Evolutionary conservation across 805 yeast genomes (phyloP).

Genomic region (Zygosaccharomyces bisporus): DNA sequence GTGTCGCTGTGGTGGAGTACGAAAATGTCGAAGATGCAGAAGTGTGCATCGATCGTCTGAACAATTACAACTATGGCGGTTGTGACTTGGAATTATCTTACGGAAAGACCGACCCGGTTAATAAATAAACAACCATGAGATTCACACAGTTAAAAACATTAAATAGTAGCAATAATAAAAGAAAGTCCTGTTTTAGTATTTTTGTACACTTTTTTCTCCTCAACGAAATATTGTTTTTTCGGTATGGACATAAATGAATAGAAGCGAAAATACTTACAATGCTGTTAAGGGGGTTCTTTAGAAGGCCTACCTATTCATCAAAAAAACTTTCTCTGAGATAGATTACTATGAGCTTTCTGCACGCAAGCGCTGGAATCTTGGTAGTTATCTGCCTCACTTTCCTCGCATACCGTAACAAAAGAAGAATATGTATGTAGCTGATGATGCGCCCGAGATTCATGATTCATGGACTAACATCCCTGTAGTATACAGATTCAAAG

Average conservation of each 20-base stretch:
- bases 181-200: slow-evolving; percentile 1
- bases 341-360: slow-evolving; percentile 1
- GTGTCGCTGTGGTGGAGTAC: slow-evolving; percentile 82
- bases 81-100: slow-evolving; percentile 65
- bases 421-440: slow-evolving; percentile 17
- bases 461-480: slow-evolving; percentile 1
- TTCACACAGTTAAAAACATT: neutral
- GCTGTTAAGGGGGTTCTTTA: neutral
- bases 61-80: slow-evolving; percentile 81
- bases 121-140: neutral
- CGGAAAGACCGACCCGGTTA: slow-evolving; percentile 43
- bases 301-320: too few species aligned
- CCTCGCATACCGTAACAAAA: slow-evolving; percentile 11
- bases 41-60: slow-evolving; percentile 66
- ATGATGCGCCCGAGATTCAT: slow-evolving; percentile 1
- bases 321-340: neutral
- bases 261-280: neutral
- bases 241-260: neutral
- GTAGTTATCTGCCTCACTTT: slow-evolving; percentile 5
- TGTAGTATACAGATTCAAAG: slow-evolving; percentile 18
- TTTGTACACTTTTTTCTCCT: neutral
- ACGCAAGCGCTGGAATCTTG: slow-evolving; percentile 11
- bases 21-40: slow-evolving; percentile 64
- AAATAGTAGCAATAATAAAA: neutral
- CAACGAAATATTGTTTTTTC: neutral